Base-by-base conservation (phyloP, 352 stramenopile species). In the Globisporangium okanoganense region DNA sequence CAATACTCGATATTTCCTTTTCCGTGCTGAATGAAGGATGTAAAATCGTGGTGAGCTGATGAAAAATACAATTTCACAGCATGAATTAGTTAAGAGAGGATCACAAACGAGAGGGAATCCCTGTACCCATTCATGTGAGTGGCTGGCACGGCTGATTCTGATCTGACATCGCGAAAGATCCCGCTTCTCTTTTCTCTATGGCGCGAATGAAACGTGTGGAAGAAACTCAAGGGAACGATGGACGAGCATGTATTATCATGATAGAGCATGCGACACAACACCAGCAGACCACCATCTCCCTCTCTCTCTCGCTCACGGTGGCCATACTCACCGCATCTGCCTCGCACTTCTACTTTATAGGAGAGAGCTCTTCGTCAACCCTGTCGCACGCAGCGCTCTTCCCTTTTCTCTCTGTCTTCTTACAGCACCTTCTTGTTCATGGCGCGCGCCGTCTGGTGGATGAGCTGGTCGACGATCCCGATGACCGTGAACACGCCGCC, bases 401-500 rank as follows among this genome's bases (percentile, higher is more conserved):
- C 13, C 48, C 29, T 6, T 9, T 27, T 47, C 20, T 5, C 29
- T 8, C 52, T 48, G 13, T 25, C 29, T 55, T 2, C 60, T 82
- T 94, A 95, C 70, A 95, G 66, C 65, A 93, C 82, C 71, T 95
- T 95, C 75, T 95, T 95, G 82, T 94, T 95, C 64, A 95, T 76
- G 27, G 86, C 86, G 20, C 84, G 83, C 52, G 71, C 80, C 5
- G 86, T 95, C 69, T 93, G 83, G 71, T 95, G 86, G 60, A 96
- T 88, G 47, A 94, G 62, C 69, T 92, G 83, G 71, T 98, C 93
- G 41, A 98, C 60, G 71, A 98, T 92, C 29, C 94, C 93, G 57
- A 98, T 91, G 61, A 98, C 90, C 27, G 93, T 98, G 68, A 98
- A 98, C 41, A 96, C 97, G 29, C 95, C 95, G 48, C 95, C 95